These are phyloP conservation scores for Leptographium lundbergii DNA, from an alignment of 2,329 filamentous ascomycete species.

Conservation along the genomic window DNA sequence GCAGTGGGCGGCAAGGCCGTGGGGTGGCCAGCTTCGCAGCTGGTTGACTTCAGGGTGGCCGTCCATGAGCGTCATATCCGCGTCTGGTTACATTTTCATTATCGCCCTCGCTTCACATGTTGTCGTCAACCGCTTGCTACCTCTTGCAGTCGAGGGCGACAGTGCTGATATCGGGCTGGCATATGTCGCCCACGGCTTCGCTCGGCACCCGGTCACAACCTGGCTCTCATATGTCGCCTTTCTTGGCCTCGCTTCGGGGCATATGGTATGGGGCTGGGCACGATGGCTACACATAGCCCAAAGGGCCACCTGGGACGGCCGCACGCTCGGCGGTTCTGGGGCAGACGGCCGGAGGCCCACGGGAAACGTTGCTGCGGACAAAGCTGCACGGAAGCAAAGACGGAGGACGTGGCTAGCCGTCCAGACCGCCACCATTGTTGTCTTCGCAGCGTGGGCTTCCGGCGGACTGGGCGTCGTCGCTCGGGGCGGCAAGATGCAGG, in stretches of 20 bases:
- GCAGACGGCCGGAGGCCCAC: conserved; percentile 10
- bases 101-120: conserved; percentile 59
- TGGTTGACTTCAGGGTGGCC: conserved; percentile 46
- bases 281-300: conserved; percentile 63
- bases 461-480: conserved; percentile 72
- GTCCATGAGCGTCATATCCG: conserved; percentile 52
- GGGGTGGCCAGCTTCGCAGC: conserved; percentile 1
- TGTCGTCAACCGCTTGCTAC: conserved; percentile 62
- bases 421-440: conserved; percentile 47
- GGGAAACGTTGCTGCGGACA: conserved; percentile 32
- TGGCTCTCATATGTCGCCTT: conserved; percentile 58
- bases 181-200: conserved; percentile 78
- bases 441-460: conserved; percentile 63
- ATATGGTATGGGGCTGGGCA: conserved; percentile 77
- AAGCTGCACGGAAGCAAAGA: conserved; percentile 29
- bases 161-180: conserved; percentile 74
- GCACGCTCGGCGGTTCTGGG: conserved; percentile 14
- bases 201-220: conserved; percentile 53
- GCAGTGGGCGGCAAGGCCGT: conserved; percentile 17
- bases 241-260: conserved; percentile 54
- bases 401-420: conserved; percentile 57
- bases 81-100: conserved; percentile 58
- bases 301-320: conserved; percentile 35
- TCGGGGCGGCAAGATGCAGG: conserved; percentile 52
- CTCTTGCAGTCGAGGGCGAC: conserved; percentile 66